These are phyloP conservation scores for Meredithiella fracta DNA, from an alignment of 2,329 filamentous ascomycete genomes.

Conservation along the genomic window DNA sequence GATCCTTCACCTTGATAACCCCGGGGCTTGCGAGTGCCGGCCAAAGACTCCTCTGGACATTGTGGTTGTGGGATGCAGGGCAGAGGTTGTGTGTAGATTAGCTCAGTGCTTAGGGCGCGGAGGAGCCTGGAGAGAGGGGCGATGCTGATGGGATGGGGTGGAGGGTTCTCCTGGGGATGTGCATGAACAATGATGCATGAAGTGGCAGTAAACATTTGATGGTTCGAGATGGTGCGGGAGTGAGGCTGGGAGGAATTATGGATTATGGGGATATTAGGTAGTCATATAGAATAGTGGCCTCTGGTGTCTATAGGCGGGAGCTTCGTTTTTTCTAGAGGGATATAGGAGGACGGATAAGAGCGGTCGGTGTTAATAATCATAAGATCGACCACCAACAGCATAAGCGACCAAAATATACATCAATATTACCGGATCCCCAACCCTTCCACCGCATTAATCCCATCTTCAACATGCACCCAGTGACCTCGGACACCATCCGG, in stretches of 20 bases:
- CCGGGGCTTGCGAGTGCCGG: neutral
- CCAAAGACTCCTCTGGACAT: too few relatives aligned
- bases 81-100: neutral
- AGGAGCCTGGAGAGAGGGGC: neutral
- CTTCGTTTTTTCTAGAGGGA: neutral
- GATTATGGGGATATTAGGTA: neutral
- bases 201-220: neutral
- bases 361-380: neutral
- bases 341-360: neutral
- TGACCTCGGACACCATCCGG: too few relatives aligned
- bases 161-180: neutral
- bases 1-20: neutral
- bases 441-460: too few relatives aligned
- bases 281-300: neutral
- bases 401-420: too few relatives aligned
- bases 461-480: too few relatives aligned
- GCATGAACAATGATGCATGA: neutral
- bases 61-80: neutral
- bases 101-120: neutral
- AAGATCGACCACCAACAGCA: neutral
- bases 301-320: neutral
- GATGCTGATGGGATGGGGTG: neutral
- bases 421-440: too few relatives aligned
- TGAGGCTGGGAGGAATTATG: too few relatives aligned
- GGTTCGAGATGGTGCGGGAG: neutral